These are phyloP conservation scores for Westerdykella aurantiaca DNA, from an alignment of 2,329 filamentous ascomycete genomes.

Conservation along the genomic window DNA sequence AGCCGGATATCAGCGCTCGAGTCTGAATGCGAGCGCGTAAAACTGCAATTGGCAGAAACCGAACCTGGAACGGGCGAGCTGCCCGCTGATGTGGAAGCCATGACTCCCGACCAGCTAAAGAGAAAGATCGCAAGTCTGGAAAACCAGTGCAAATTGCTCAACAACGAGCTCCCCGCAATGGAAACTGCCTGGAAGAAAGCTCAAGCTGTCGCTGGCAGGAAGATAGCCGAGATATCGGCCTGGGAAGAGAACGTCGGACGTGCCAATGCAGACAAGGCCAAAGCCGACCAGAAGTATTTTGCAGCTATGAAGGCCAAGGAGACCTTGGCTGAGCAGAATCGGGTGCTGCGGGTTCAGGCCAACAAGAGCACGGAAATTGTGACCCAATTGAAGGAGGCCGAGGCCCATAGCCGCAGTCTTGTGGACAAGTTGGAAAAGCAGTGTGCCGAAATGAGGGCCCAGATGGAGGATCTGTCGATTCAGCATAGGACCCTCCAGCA, in stretches of 20 bases:
- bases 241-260: conserved; percentile 73
- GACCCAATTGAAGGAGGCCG: conserved; percentile 83
- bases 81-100: conserved; percentile 47
- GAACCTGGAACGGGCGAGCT: conserved; percentile 15
- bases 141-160: conserved; percentile 75
- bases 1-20: conserved; percentile 77
- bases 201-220: conserved; percentile 76
- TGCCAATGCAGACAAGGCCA: conserved; percentile 81
- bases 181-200: conserved; percentile 88
- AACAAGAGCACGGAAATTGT: conserved; percentile 91
- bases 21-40: conserved; percentile 69
- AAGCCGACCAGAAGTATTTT: conserved; percentile 97
- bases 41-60: conserved; percentile 49
- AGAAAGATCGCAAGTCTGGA: conserved; percentile 68
- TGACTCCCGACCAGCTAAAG: conserved; percentile 66
- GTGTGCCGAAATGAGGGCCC: conserved; percentile 72
- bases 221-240: conserved; percentile 68
- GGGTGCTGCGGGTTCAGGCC: conserved; percentile 74
- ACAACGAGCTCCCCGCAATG: conserved; percentile 81
- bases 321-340: conserved; percentile 72
- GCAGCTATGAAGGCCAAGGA: conserved; percentile 92
- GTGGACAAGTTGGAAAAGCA: conserved; percentile 88
- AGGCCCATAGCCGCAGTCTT: conserved; percentile 68
- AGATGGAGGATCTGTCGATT: conserved; percentile 61
- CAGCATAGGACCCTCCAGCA: conserved; percentile 74